Conservation (phyloP, 179 eudicot genomes). For the Monotropa hypopitys region DNA sequence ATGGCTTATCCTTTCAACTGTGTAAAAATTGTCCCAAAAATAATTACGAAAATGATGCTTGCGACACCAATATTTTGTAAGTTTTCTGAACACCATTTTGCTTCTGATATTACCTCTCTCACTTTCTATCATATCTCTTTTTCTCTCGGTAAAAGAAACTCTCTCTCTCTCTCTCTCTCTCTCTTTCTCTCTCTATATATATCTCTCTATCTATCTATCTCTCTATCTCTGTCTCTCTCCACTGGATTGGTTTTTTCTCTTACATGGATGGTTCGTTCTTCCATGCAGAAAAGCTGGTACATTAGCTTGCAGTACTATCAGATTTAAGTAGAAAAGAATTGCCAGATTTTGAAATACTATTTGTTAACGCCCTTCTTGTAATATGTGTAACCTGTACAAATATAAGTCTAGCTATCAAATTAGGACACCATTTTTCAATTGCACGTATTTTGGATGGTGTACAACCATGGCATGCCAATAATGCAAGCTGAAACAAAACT, state of each 20-base stretch:
- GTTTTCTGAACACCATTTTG: too few relatives aligned
- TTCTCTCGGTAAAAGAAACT: too few relatives aligned
- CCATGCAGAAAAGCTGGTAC: conserved; percentile 17
- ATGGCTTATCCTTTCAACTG: too few relatives aligned
- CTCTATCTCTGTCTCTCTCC: background rate
- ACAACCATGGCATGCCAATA: background rate
- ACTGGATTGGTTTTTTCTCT: background rate
- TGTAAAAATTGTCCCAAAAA: too few relatives aligned
- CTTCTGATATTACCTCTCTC: too few relatives aligned
- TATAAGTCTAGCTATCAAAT: conserved; percentile 2
- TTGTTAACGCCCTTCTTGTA: background rate
- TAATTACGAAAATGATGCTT: too few relatives aligned
- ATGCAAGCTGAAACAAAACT: background rate
- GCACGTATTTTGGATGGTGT: background rate
- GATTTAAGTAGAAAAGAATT: conserved; percentile 26
- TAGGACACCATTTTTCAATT: background rate
- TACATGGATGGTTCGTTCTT: conserved; percentile 22
- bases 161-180: too few relatives aligned
- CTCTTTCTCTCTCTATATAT: too few relatives aligned
- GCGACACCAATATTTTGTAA: too few relatives aligned
- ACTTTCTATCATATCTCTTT: too few relatives aligned
- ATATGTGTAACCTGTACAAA: background rate
- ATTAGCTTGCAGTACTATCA: conserved; percentile 30
- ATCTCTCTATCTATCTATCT: background rate
- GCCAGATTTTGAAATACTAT: conserved; percentile 23